These are phyloP conservation scores for Psilocybe cubensis DNA, from an alignment of 768 basidiomycete genomes.

Conservation along the genomic window DNA sequence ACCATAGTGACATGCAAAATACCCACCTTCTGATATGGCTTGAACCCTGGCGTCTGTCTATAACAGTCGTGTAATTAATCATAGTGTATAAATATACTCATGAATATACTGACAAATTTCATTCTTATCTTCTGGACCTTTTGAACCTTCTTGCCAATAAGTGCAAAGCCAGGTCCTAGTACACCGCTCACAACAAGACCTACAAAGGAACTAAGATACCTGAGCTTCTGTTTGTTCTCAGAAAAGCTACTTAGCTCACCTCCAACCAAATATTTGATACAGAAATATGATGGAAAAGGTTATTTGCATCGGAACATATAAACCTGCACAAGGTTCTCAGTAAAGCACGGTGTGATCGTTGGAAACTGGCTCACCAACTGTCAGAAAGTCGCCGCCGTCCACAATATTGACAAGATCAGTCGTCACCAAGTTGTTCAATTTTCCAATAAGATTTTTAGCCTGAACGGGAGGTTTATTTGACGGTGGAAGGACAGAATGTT, in stretches of 20 bases:
- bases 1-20: neutral
- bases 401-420: slow-evolving; percentile 34
- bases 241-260: slow-evolving; percentile 28
- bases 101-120: slow-evolving; percentile 36
- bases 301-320: slow-evolving; percentile 3
- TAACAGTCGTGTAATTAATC: neutral
- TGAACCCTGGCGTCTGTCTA: slow-evolving; percentile 61
- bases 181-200: slow-evolving; percentile 56
- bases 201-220: slow-evolving; percentile 50
- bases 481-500: neutral
- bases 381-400: slow-evolving; percentile 20
- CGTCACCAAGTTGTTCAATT: slow-evolving; percentile 60
- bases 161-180: slow-evolving; percentile 61
- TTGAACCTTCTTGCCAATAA: slow-evolving; percentile 52
- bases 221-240: no score
- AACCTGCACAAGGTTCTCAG: no score
- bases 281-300: slow-evolving; percentile 35
- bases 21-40: slow-evolving; percentile 57
- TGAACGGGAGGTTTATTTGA: neutral
- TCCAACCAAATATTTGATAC: slow-evolving; percentile 50
- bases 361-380: slow-evolving; percentile 9
- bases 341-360: no score
- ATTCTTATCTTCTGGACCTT: slow-evolving; percentile 52
- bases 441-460: slow-evolving; percentile 59
- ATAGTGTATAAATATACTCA: neutral